Base-by-base conservation (phyloP, 345 rosid species). In the Acer yangbiense region DNA sequence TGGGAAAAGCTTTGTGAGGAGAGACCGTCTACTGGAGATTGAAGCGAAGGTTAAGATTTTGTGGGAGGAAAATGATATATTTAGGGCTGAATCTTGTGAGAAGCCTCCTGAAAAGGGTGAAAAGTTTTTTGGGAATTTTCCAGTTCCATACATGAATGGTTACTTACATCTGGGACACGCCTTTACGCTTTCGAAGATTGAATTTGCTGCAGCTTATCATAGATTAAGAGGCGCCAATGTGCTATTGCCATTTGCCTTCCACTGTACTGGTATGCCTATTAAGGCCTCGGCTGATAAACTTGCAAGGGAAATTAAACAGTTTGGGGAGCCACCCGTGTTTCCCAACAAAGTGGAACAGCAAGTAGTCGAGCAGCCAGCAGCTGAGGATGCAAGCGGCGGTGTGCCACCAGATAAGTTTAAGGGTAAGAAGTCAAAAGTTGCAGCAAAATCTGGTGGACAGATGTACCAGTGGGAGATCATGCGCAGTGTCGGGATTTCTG, bases 271-370 rank as follows among this genome's bases (percentile, higher is more conserved):
- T 58, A 95, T 95, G 98, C 99, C 98, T 3, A 95, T 95, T 48
- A 93, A 95, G 88, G 99, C 99, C 44, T 89, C 98, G 1, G 99
- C 99, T 3, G 99, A 92, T 85, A 95, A 95, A 72, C 96, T 95
- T 75, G 81, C 83, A 9, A 84, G 97, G 29, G 99, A 95, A 83
- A 87, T 92, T 25, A 62, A 90, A 29, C 78, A 74, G 83, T 95
- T 85, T 66, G 99, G 99, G 16, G 57, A 92, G 63, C 99, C 98
- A 25, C 98, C 98, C 0, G 80, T 84, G 5, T 95, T 95, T 48
- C 44, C 80, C 65, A 79, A 75, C 13, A 83, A 86, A 43, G 87
- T 18, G 23, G 92, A 83, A 71, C 85, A 83, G 71, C 80, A 78
- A 6, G 83, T 14, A 25, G 75, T 77, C 16, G 20, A 69, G 11